Conservation (phyloP, 257 asterid species). For the Solanum etuberosum region DNA sequence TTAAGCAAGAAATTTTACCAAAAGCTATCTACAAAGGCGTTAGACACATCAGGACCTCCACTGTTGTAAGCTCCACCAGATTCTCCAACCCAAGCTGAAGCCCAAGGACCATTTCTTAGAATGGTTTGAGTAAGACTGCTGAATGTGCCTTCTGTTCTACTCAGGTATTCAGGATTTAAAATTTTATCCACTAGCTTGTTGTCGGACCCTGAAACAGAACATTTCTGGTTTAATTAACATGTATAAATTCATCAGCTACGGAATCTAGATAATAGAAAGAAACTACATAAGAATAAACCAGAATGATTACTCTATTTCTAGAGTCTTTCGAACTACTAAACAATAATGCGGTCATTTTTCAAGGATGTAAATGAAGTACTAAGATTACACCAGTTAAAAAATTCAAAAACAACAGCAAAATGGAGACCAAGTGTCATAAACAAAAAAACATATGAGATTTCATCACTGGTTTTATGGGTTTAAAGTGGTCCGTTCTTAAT, state of each 20-base stretch:
- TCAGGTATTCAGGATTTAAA: slow-evolving; percentile 52
- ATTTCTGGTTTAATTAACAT: not conserved
- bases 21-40: slow-evolving; percentile 73
- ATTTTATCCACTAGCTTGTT: slow-evolving; percentile 45
- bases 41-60: slow-evolving; percentile 60
- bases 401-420: not conserved
- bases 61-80: slow-evolving; percentile 88
- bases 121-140: slow-evolving; percentile 40
- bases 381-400: not conserved
- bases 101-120: slow-evolving; percentile 62
- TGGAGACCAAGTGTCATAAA: not conserved
- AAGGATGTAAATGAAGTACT: not conserved
- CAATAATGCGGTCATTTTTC: not conserved
- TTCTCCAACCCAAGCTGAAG: slow-evolving; percentile 90
- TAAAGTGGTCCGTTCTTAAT: not conserved
- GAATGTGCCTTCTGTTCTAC: slow-evolving; percentile 34
- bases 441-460: not conserved
- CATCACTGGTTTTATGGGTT: not conserved
- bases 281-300: not conserved
- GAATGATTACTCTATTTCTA: not conserved
- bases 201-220: slow-evolving; percentile 55
- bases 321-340: not conserved
- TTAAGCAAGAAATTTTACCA: slow-evolving; percentile 32
- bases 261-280: not conserved
- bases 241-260: not conserved